These are phyloP conservation scores for Trifolium fragiferum DNA, from an alignment of 306 rosid genomes.

Conservation along the genomic window DNA sequence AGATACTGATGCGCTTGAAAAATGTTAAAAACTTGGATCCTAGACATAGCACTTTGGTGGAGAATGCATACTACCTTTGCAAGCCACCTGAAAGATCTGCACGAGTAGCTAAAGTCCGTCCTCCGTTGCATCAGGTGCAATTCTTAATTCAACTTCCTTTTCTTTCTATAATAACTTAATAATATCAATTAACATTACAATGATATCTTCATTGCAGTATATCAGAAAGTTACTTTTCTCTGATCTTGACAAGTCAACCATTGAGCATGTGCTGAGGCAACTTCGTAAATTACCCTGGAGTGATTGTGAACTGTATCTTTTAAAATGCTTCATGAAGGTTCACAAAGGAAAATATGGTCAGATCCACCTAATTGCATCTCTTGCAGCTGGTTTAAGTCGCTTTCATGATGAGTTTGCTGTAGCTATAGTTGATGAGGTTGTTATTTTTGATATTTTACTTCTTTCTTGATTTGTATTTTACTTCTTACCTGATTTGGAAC, in stretches of 20 bases:
- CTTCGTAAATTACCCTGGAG: constrained; percentile 97
- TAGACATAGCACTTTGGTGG: constrained; percentile 97
- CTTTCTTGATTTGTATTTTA: constrained; percentile 27
- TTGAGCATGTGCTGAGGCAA: constrained; percentile 97
- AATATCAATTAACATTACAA: constrained; percentile 23
- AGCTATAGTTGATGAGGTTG: constrained; percentile 96
- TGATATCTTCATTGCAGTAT: constrained; percentile 63
- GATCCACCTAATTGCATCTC: constrained; percentile 94
- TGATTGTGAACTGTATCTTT: constrained; percentile 87
- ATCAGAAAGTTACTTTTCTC: constrained; percentile 92
- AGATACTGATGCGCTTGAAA: constrained; percentile 97
- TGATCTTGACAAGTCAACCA: constrained; percentile 92
- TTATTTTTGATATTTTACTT: constrained; percentile 31
- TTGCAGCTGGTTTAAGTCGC: constrained; percentile 97
- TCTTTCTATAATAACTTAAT: constrained; percentile 18
- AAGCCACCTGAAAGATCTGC: constrained; percentile 99
- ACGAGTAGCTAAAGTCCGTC: constrained; percentile 90
- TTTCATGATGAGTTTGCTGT: constrained; percentile 96
- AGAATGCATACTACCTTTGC: constrained; percentile 98
- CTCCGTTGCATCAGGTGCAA: constrained; percentile 95
- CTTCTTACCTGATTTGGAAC: no score
- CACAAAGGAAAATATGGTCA: constrained; percentile 98
- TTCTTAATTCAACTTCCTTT: constrained; percentile 18
- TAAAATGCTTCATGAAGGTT: constrained; percentile 98
- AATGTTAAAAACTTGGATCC: constrained; percentile 99